Conservation (phyloP, 257 asterid genomes). For the Rubia yunnanensis region DNA sequence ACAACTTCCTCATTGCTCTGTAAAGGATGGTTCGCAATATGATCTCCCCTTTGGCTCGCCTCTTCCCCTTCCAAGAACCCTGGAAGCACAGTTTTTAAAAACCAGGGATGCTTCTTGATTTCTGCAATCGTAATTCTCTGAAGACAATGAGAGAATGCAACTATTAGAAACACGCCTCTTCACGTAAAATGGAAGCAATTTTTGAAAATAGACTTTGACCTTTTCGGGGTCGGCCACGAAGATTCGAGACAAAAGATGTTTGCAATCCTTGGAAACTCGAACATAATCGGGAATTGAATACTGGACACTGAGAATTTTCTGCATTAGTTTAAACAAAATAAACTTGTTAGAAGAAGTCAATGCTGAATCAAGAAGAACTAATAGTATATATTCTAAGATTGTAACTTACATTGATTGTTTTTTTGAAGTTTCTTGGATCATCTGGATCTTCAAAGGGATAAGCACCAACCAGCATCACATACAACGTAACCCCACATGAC, state of each 20-base stretch:
- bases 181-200: not conserved
- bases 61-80: slow-evolving; percentile 54
- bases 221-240: slow-evolving; percentile 73
- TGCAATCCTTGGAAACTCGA: slow-evolving; percentile 69
- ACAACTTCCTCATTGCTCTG: slow-evolving; percentile 63
- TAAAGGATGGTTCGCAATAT: slow-evolving; percentile 17
- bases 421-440: slow-evolving; percentile 84
- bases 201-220: slow-evolving; percentile 24
- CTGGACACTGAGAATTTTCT: slow-evolving; percentile 84
- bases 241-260: slow-evolving; percentile 63
- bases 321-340: slow-evolving; percentile 4
- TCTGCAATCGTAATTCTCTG: slow-evolving; percentile 81
- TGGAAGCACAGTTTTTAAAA: slow-evolving; percentile 39
- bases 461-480: slow-evolving; percentile 90
- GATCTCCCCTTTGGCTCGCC: slow-evolving; percentile 22
- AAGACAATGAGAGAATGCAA: not conserved
- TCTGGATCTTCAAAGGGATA: slow-evolving; percentile 92
- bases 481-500: slow-evolving; percentile 96
- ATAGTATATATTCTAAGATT: not conserved
- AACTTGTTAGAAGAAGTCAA: slow-evolving; percentile 9
- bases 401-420: slow-evolving; percentile 62
- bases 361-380: not conserved
- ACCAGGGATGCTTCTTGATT: slow-evolving; percentile 76
- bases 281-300: slow-evolving; percentile 82
- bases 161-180: not conserved